A percentile compares a stretch with the other conserved stretches of the same genome.
phyloP scores from a whole-genome alignment of 2,329 filamentous ascomycete species.

The Raffaelea deltoideospora region DNA sequence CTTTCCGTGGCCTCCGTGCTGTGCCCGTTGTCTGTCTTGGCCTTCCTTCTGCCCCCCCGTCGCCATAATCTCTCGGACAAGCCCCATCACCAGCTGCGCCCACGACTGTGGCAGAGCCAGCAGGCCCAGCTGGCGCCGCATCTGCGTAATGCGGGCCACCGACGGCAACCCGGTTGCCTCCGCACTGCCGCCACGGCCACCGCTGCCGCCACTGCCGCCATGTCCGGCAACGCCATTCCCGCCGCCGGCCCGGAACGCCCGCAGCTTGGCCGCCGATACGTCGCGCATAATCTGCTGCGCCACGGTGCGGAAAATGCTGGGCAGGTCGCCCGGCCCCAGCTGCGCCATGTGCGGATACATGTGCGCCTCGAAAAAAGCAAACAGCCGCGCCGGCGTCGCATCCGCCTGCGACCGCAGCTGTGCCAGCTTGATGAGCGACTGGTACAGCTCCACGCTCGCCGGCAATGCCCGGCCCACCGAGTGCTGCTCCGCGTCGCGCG shows the following conservation, averaged over 20 bases:
- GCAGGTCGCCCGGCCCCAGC: conserved; percentile 12
- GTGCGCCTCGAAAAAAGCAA: conserved; percentile 18
- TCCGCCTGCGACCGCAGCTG: conserved; percentile 12
- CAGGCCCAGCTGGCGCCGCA: conserved; percentile 19
- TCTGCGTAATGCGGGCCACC: conserved; percentile 21
- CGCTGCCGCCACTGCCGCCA: too few relatives aligned
- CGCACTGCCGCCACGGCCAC: too few relatives aligned
- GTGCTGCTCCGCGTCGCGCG: background rate
- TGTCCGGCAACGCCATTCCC: too few relatives aligned
- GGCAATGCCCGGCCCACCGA: background rate
- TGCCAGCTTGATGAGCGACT: conserved; percentile 14
- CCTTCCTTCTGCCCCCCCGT: background rate
- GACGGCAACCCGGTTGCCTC: too few relatives aligned
- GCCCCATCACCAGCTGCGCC: conserved; percentile 17
- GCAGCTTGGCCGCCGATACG: conserved; percentile 17
- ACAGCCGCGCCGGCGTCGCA: conserved; percentile 10
- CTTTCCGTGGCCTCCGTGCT: conserved; percentile 7
- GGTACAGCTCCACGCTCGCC: conserved; percentile 12
- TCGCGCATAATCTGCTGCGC: conserved; percentile 16
- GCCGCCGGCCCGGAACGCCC: conserved; percentile 13
- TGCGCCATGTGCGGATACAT: conserved; percentile 16
- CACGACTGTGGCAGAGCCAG: conserved; percentile 18
- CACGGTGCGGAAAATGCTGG: conserved; percentile 16
- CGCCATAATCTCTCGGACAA: conserved; percentile 16
- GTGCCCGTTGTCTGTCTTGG: conserved; percentile 1